These are phyloP conservation scores for Pulveroboletus sp. DNA, from an alignment of 1,284 basidiomycete species.

Conservation along the genomic window DNA sequence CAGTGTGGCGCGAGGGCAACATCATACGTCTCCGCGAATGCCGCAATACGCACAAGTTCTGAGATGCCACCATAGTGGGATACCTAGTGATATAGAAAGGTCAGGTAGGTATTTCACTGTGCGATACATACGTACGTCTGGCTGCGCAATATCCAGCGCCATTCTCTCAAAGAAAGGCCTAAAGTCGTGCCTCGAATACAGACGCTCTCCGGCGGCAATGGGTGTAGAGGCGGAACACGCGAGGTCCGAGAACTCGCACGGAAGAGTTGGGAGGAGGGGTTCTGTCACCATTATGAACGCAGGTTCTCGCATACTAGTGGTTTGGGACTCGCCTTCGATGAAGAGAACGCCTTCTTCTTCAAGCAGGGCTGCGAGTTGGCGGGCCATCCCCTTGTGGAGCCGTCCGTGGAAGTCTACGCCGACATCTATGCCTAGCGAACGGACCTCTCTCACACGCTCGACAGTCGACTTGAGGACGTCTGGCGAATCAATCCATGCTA, in stretches of 20 bases:
- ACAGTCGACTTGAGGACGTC: slow-evolving; percentile 57
- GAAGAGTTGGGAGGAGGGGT: slow-evolving; percentile 67
- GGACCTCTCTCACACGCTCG: slow-evolving; percentile 62
- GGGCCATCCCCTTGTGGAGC: slow-evolving; percentile 77
- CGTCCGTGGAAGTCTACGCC: slow-evolving; percentile 64
- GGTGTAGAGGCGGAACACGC: slow-evolving; percentile 63
- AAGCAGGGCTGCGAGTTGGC: slow-evolving; percentile 67
- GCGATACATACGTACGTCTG: slow-evolving; percentile 52
- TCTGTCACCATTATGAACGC: too few species aligned
- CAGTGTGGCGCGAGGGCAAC: slow-evolving; percentile 65
- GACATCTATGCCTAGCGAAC: slow-evolving; percentile 66
- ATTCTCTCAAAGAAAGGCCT: slow-evolving; percentile 70
- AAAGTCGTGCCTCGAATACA: slow-evolving; percentile 70
- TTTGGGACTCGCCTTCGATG: slow-evolving; percentile 54
- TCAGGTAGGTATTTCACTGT: not conserved
- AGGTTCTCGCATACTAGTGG: not conserved
- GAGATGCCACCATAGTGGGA: slow-evolving; percentile 74
- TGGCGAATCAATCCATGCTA: slow-evolving; percentile 54
- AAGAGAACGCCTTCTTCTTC: slow-evolving; percentile 71
- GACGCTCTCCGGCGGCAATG: slow-evolving; percentile 71
- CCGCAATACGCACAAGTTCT: slow-evolving; percentile 69
- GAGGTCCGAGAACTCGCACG: slow-evolving; percentile 67
- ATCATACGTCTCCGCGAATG: slow-evolving; percentile 69
- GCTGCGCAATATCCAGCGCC: slow-evolving; percentile 74
- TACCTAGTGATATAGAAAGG: slow-evolving; percentile 42